Percentiles rank a stretch among this genome's conserved stretches.
phyloP scores from a whole-genome alignment of 2,329 filamentous ascomycete species.

The Aureobasidium sp. region DNA sequence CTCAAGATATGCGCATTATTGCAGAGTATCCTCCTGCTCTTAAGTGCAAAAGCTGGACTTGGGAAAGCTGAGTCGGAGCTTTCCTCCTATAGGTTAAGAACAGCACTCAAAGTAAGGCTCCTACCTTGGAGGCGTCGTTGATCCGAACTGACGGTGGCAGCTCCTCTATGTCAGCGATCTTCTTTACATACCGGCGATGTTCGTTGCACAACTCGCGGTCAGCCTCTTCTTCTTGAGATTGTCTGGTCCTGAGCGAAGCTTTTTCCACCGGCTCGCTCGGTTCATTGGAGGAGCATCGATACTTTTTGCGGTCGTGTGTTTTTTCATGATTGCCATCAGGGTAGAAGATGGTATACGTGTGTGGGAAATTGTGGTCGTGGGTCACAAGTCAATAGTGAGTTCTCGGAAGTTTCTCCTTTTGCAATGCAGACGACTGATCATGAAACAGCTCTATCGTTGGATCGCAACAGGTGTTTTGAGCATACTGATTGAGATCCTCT shows the following conservation, averaged over 20 bases:
- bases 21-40: neutral
- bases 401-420: neutral
- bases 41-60: neutral
- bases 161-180: conserved; percentile 4
- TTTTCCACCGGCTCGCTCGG: conserved; percentile 1
- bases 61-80: neutral
- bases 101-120: neutral
- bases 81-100: neutral
- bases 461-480: neutral
- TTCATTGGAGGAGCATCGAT: neutral
- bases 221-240: neutral
- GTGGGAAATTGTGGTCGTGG: neutral
- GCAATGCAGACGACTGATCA: neutral
- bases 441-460: neutral
- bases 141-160: neutral
- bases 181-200: neutral
- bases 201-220: neutral
- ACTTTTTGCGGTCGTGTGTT: neutral
- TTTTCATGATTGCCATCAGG: neutral
- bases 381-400: neutral
- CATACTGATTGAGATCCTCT: neutral
- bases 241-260: neutral
- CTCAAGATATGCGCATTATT: neutral
- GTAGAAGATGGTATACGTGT: neutral
- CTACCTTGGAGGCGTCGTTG: neutral